Conservation (phyloP, 1,139 yeast genomes). For the Suhomyces chickasaworum region DNA sequence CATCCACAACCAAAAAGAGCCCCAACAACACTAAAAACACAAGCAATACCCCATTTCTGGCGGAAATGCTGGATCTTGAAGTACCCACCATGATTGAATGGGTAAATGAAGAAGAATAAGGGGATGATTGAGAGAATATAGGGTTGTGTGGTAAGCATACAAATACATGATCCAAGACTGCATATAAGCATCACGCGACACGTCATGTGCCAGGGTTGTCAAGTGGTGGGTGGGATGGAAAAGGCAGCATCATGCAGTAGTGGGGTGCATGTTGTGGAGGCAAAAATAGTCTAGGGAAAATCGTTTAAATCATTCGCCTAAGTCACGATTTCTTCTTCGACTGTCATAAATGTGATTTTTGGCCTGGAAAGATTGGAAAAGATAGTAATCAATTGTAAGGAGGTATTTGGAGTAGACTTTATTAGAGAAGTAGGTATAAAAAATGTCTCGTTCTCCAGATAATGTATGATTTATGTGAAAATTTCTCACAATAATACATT, state of each 20-base stretch:
- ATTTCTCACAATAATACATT: too few relatives aligned
- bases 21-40: slow-evolving; percentile 15
- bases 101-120: not conserved
- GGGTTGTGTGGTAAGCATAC: not conserved
- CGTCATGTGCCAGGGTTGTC: not conserved
- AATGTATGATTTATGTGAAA: not conserved
- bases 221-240: not conserved
- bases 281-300: not conserved
- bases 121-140: not conserved
- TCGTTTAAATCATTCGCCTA: slow-evolving; percentile 9
- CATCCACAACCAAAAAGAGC: slow-evolving; percentile 10
- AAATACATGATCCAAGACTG: slow-evolving; percentile 6
- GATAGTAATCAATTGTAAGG: too few relatives aligned
- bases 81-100: not conserved
- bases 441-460: not conserved
- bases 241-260: not conserved
- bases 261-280: not conserved
- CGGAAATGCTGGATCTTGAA: slow-evolving; percentile 12
- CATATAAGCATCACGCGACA: slow-evolving; percentile 1
- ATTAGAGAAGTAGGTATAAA: not conserved
- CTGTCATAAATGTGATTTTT: not conserved
- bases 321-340: slow-evolving; percentile 9
- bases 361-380: not conserved
- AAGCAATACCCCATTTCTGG: slow-evolving; percentile 18
- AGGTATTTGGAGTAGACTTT: not conserved